Evolutionary conservation across 176 grass and related monocot genomes (phyloP).

Genomic region (Calamus simplicifolius): DNA sequence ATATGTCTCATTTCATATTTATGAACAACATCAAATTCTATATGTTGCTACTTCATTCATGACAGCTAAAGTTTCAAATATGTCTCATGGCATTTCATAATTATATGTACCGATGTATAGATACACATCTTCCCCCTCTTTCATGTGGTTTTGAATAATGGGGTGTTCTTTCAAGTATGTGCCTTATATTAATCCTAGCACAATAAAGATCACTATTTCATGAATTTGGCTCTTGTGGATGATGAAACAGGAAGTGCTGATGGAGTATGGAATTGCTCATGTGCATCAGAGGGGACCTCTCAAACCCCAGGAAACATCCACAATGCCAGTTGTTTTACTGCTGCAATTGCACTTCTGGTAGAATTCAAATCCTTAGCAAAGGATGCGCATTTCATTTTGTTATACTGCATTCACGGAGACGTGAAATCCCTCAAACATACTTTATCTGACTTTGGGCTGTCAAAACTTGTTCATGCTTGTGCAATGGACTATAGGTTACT

Average conservation of each 20-base stretch:
- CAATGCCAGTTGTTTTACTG: conserved; percentile 49
- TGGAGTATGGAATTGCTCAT: conserved; percentile 78
- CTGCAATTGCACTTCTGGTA: conserved; percentile 95
- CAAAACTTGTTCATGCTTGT: no score
- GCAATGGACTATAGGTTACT: no score
- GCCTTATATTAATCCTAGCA: not conserved
- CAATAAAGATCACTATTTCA: not conserved
- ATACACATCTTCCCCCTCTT: not conserved
- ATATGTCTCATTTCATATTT: no score
- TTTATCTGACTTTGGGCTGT: no score
- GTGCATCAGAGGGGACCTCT: conserved; percentile 18
- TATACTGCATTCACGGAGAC: no score
- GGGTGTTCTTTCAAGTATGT: not conserved
- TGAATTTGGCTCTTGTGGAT: conserved; percentile 11
- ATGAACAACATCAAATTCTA: no score
- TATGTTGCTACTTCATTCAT: no score
- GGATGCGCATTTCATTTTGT: no score
- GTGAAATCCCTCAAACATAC: no score
- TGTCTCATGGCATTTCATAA: no score
- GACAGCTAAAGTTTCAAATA: no score
- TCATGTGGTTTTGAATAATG: not conserved
- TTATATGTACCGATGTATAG: no score
- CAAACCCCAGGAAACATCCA: conserved; percentile 21
- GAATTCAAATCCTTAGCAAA: conserved; percentile 1
- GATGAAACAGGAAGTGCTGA: conserved; percentile 15